A percentile compares a stretch with the other conserved stretches of the same genome.
Evolutionary conservation across 176 grass and related monocot species (phyloP).

Genomic region (Tillandsia leiboldiana): DNA sequence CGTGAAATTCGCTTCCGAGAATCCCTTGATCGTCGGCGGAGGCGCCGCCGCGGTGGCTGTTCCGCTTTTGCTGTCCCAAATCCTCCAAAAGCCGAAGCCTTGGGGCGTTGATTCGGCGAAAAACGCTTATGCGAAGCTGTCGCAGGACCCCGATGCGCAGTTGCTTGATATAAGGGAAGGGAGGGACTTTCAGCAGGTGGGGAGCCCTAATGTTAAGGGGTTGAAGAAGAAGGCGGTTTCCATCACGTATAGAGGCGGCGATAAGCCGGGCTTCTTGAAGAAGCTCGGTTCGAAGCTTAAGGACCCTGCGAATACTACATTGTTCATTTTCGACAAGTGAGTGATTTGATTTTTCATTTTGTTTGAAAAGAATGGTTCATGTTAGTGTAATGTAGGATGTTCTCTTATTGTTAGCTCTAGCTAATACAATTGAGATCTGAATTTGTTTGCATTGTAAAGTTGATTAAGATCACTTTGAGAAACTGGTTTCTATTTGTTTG

Average conservation of each 20-base stretch:
- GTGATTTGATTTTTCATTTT: slow-evolving; percentile 10
- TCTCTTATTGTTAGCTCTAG: too few species aligned
- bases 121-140: slow-evolving; percentile 48
- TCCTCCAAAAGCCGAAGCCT: slow-evolving; percentile 43
- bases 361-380: not conserved
- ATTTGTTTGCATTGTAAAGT: too few species aligned
- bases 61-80: slow-evolving; percentile 44
- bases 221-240: slow-evolving; percentile 64
- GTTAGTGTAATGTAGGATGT: too few species aligned
- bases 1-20: slow-evolving; percentile 41
- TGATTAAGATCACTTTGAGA: too few species aligned
- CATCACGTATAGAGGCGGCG: slow-evolving; percentile 55
- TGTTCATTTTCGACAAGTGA: slow-evolving; percentile 91
- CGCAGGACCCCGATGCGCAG: slow-evolving; percentile 49
- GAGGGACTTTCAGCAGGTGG: slow-evolving; percentile 45
- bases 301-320: slow-evolving; percentile 76
- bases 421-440: too few species aligned
- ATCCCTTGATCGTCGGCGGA: slow-evolving; percentile 45
- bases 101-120: slow-evolving; percentile 37
- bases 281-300: slow-evolving; percentile 60
- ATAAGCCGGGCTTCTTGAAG: slow-evolving; percentile 79
- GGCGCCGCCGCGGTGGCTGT: slow-evolving; percentile 33
- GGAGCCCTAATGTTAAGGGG: slow-evolving; percentile 44
- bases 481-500: too few species aligned
- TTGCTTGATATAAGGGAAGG: slow-evolving; percentile 79